phyloP scores from a whole-genome alignment of 345 rosid species.

The Eucalyptus cloeziana region DNA sequence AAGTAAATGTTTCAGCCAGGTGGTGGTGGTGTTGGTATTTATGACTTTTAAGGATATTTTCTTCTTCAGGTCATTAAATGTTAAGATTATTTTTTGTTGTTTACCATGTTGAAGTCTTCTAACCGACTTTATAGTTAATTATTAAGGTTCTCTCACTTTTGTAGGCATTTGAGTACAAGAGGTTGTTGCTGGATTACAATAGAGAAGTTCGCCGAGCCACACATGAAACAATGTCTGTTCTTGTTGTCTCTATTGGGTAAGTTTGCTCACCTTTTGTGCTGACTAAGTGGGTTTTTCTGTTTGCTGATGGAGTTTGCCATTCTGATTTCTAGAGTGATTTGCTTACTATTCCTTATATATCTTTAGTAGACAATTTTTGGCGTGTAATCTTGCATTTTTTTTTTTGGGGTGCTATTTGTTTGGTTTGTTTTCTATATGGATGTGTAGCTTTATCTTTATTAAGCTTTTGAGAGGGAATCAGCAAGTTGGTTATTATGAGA shows the following conservation, averaged over 20 bases:
- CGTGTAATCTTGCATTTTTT: not conserved
- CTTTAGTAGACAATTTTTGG: not conserved
- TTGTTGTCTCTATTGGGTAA: slow-evolving; percentile 74
- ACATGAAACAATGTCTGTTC: slow-evolving; percentile 68
- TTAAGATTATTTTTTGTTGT: not conserved
- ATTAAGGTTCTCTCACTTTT: not conserved
- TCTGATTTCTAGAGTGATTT: not conserved
- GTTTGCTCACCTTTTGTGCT: not conserved
- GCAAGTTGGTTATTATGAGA: not conserved
- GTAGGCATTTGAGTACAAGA: slow-evolving; percentile 87
- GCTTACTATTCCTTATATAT: not conserved
- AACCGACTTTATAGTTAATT: not conserved
- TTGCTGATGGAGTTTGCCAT: not conserved
- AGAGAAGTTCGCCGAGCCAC: slow-evolving; percentile 96
- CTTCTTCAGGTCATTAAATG: not conserved
- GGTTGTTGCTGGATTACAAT: slow-evolving; percentile 74
- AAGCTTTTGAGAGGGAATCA: not conserved
- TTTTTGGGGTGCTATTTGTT: not conserved
- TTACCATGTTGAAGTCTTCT: not conserved
- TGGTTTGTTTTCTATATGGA: not conserved
- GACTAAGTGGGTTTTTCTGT: not conserved
- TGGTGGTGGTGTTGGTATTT: not conserved
- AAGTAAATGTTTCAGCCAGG: not conserved
- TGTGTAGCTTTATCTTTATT: not conserved
- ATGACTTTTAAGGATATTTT: not conserved